phyloP scores from a whole-genome alignment of 768 basidiomycete species.

The Mycena metata region DNA sequence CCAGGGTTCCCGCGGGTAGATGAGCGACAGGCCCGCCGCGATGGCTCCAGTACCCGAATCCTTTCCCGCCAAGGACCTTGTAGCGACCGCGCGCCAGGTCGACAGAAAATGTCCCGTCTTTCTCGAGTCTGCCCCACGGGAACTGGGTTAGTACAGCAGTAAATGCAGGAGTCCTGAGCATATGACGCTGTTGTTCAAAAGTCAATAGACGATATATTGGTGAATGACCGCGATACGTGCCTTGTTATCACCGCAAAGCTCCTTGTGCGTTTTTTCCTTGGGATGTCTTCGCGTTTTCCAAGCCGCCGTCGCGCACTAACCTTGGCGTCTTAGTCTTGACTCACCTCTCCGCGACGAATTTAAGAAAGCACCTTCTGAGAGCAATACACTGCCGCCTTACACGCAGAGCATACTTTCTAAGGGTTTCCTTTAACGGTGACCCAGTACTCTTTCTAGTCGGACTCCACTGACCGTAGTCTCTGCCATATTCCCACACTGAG shows the following conservation, averaged over 20 bases:
- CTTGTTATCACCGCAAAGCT: conserved; percentile 52
- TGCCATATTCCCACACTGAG: conserved; percentile 13
- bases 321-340: not conserved
- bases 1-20: conserved; percentile 31
- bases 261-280: conserved; percentile 42
- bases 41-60: conserved; percentile 57
- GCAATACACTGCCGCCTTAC: conserved; percentile 43
- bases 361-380: conserved; percentile 36
- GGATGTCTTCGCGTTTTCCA: conserved; percentile 51
- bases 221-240: conserved; percentile 32
- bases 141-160: conserved; percentile 52
- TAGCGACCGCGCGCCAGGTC: conserved; percentile 52
- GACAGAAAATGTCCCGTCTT: conserved; percentile 54
- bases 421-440: not conserved
- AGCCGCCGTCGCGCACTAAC: conserved; percentile 38
- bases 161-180: conserved; percentile 47
- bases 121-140: conserved; percentile 59
- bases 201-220: too few species aligned
- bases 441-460: too few species aligned
- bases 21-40: conserved; percentile 52
- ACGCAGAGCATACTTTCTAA: conserved; percentile 37
- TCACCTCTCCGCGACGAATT: not conserved
- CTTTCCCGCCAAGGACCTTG: conserved; percentile 51
- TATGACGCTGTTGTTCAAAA: conserved; percentile 12
- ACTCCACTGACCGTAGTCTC: not conserved